Evolutionary conservation across 1,139 yeast genomes (phyloP).

Genomic region (Blastobotrys petasosporus): DNA sequence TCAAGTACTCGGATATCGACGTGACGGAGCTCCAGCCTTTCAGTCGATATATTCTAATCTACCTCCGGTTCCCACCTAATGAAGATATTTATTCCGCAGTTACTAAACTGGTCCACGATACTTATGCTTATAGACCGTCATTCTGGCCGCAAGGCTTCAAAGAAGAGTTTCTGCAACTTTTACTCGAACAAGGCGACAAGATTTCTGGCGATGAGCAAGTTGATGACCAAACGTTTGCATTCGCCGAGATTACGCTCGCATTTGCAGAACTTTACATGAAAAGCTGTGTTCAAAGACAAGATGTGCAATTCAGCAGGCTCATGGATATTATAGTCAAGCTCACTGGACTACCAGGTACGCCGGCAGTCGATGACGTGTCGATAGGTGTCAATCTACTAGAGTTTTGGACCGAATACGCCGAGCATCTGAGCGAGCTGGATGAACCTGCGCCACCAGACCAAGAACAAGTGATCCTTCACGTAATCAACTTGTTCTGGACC

Average conservation of each 20-base stretch:
- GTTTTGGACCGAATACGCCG: slow-evolving; percentile 77
- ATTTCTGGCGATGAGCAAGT: slow-evolving; percentile 7
- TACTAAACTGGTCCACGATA: slow-evolving; percentile 18
- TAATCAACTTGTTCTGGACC: slow-evolving; percentile 56
- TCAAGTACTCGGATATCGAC: slow-evolving; percentile 21
- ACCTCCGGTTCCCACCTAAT: slow-evolving; percentile 32
- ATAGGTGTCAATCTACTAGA: slow-evolving; percentile 62
- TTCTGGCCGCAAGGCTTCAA: slow-evolving; percentile 19
- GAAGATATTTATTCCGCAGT: slow-evolving; percentile 31
- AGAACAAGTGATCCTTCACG: slow-evolving; percentile 38
- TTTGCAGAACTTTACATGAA: slow-evolving; percentile 13
- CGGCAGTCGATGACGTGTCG: slow-evolving; percentile 56
- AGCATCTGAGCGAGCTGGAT: slow-evolving; percentile 51
- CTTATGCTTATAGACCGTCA: slow-evolving; percentile 13
- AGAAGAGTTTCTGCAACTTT: slow-evolving; percentile 11
- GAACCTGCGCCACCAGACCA: slow-evolving; percentile 33
- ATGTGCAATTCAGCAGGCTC: slow-evolving; percentile 17
- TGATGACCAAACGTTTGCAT: slow-evolving; percentile 6
- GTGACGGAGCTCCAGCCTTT: slow-evolving; percentile 33
- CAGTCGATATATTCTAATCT: slow-evolving; percentile 37
- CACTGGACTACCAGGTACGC: slow-evolving; percentile 54
- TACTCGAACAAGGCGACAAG: slow-evolving; percentile 14
- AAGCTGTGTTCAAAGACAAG: slow-evolving; percentile 8
- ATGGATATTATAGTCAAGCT: slow-evolving; percentile 42
- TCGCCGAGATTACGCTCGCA: slow-evolving; percentile 7